Evolutionary conservation across 2,329 filamentous ascomycete species (phyloP), one percentile per base, ranked within the genome.

Genomic region (Scytalidium lignicola): DNA sequence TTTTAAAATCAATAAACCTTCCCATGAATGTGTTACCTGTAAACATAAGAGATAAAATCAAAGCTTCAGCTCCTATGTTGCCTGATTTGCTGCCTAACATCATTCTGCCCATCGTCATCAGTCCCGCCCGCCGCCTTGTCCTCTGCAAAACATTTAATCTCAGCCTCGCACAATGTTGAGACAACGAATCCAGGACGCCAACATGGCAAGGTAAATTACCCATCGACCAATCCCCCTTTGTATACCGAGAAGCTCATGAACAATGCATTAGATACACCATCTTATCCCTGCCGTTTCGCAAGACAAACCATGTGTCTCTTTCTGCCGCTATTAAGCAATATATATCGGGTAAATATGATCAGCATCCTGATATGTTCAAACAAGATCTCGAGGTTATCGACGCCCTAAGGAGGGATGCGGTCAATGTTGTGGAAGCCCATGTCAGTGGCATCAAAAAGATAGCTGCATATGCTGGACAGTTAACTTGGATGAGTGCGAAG

Each of bases 301-400:
- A 85, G 65, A 92, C 90, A 46, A 83, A 87, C 55, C 78, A 85
- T 50, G 76, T 96, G 39, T 86, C 86, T 51, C 79, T 97, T 53
- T 86, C 88, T 48, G 76, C 82, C 53, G 87, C 90, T 44, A 90
- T 99, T 66, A 90, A 88, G 56, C 85, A 93, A 66, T 97, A 99
- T 73, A 97, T 99, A 63, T 95, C 90, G 53, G 86, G 83, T 68
- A 96, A 97, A 77, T 97, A 97, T 85, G 92, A 97, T 69, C 93
- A 99, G 67, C 92, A 96, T 65, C 92, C 93, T 28, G 90, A 96
- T 68, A 95, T 96, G 86, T 99, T 99, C 70, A 82, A 83, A 55
- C 80, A 88, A 55, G 93, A 99, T 71, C 82, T 96, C 51, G 83
- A 91, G 63, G 80, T 86, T 56, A 90, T 99, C 62, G 90, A 97